These are phyloP conservation scores for Scheffersomyces titani DNA, from an alignment of 1,139 yeast genomes.

Conservation along the genomic window DNA sequence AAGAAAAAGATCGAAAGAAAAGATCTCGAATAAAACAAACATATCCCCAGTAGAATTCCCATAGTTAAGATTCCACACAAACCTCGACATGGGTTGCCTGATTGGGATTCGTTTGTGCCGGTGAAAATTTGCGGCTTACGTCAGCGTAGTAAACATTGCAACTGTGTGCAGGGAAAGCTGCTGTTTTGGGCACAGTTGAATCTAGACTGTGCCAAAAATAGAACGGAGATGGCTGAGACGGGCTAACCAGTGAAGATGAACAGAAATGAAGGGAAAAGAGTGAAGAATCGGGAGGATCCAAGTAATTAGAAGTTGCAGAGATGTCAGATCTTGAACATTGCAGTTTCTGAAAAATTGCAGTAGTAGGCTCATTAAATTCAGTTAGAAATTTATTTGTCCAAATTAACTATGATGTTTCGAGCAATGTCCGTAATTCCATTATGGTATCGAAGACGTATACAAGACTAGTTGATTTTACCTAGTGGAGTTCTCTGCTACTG, in stretches of 20 bases:
- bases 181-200: background rate
- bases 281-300: too few species aligned
- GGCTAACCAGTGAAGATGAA: background rate
- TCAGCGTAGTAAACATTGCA: background rate
- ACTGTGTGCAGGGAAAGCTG: background rate
- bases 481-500: background rate
- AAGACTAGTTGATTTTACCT: background rate
- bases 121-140: background rate
- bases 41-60: background rate
- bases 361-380: too few species aligned
- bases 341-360: too few species aligned
- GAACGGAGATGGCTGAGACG: background rate
- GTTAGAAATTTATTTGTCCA: too few species aligned
- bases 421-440: too few species aligned
- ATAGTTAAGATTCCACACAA: background rate
- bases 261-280: too few species aligned
- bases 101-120: background rate
- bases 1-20: background rate
- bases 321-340: background rate
- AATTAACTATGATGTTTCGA: too few species aligned
- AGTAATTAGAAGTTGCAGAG: background rate
- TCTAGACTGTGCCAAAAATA: constrained; percentile 3
- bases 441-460: too few species aligned
- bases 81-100: background rate
- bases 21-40: background rate